These are phyloP conservation scores for Phytophthora nicotianae DNA, from an alignment of 352 stramenopile genomes.

Conservation along the genomic window DNA sequence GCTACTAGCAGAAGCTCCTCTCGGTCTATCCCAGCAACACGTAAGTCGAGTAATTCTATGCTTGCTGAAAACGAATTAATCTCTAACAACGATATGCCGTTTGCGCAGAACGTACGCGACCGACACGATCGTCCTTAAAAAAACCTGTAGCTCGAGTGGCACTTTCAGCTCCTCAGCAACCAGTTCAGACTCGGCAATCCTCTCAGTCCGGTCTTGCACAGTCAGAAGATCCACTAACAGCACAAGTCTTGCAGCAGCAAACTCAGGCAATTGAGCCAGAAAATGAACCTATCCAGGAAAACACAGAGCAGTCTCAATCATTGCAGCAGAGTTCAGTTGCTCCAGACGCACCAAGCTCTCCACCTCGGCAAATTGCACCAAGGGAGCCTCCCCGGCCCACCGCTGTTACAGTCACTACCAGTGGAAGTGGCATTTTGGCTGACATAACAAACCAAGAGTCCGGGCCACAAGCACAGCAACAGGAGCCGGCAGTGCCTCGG, in stretches of 20 bases:
- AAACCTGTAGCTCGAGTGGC: constrained; percentile 21
- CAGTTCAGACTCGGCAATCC: constrained; percentile 15
- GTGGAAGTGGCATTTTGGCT: constrained; percentile 35
- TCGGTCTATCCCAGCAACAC: constrained; percentile 22
- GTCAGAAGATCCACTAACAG: too few species aligned
- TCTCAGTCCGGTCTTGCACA: constrained; percentile 7
- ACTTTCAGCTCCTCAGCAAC: constrained; percentile 34
- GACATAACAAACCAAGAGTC: constrained; percentile 71
- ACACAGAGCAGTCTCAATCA: constrained; percentile 12
- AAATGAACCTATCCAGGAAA: constrained; percentile 2
- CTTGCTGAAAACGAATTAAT: not conserved
- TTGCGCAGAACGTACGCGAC: constrained; percentile 23
- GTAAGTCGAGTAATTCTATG: constrained; percentile 19
- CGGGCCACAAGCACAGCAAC: constrained; percentile 24
- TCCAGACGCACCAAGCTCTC: constrained; percentile 4
- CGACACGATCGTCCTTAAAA: constrained; percentile 13
- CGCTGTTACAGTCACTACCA: constrained; percentile 8
- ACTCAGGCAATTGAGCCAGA: constrained; percentile 16
- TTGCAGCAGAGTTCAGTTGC: constrained; percentile 1
- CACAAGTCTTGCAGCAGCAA: too few species aligned
- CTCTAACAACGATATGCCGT: constrained; percentile 11
- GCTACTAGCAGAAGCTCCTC: constrained; percentile 19
- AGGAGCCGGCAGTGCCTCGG: constrained; percentile 14
- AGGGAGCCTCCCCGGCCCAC: constrained; percentile 5
- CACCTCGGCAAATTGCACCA: constrained; percentile 3